Evolutionary conservation across 2,329 filamentous ascomycete species (phyloP), one percentile per base, ranked within the genome.

Genomic region (Cylindrodendrum hubeiense): DNA sequence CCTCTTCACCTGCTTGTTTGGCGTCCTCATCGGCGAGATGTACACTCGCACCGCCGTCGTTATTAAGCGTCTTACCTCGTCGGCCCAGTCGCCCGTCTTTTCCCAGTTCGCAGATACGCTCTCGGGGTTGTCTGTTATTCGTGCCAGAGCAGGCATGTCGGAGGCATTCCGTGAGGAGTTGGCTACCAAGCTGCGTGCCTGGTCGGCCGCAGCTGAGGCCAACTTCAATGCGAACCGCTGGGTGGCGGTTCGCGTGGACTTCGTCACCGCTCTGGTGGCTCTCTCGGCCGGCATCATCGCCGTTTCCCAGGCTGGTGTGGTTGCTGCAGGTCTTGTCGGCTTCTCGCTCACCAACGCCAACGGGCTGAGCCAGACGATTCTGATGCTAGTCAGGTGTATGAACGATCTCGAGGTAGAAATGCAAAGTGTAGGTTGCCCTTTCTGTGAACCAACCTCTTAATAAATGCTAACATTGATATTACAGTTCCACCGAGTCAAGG

Each of bases 331-430:
- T 3, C 74, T 87, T 47, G 85, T 88, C 3, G 86, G 86, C 5
- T 87, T 88, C 75, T 88, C 86, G 1, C 77, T 89, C 24, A 84
- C 82, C 21, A 88, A 87, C 57, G 86, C 86, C 28, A 87, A 84
- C n/a, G 84, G 83, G 0, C 76, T 88, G 21, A 87, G 84, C 51
- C 78, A 82, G 63, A 84, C 84, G 0, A 88, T 88, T 44, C 70
- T 89, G 24, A 74, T 80, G 28, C 71, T 89, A 37, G 86, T 89
- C 9, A 82, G 86, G 26, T 77, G 80, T 15, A 84, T 86, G 80
- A 89, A 89, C 64, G 85, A 88, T 66, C 78, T 88, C 13, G 86
- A 88, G 71, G 81, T 88, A 0, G 86, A 88, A 72, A 79, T 88
- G 70, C 86, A 88, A 71, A 86, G 84, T 53, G 84, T 85, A 70